Evolutionary conservation across 2,329 filamentous ascomycete species (phyloP).

Genomic region (Monosporascus sp.): DNA sequence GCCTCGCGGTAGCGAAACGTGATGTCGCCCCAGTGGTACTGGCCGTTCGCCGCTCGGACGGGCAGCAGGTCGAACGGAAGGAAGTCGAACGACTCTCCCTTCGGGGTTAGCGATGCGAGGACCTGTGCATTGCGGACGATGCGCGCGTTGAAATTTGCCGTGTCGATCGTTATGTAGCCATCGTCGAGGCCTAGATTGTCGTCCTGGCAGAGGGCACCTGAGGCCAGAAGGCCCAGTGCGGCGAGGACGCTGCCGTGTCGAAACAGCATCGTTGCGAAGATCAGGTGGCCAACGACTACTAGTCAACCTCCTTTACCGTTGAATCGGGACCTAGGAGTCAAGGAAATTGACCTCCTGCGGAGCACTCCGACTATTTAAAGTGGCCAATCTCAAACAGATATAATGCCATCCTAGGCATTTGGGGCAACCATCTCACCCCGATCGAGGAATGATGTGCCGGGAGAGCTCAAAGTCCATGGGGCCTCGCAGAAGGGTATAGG

Average conservation of each 20-base stretch:
- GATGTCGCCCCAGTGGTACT: constrained; percentile 55
- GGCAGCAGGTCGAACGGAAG: constrained; percentile 46
- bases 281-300: not conserved
- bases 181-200: constrained; percentile 33
- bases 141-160: constrained; percentile 35
- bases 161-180: constrained; percentile 35
- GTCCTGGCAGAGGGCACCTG: constrained; percentile 12
- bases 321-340: not conserved
- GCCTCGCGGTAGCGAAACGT: constrained; percentile 47
- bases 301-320: not conserved
- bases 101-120: constrained; percentile 40
- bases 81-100: constrained; percentile 44
- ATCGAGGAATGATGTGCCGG: not conserved
- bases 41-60: constrained; percentile 40
- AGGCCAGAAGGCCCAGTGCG: constrained; percentile 9
- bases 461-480: not conserved
- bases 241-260: not conserved
- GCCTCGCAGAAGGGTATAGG: not conserved
- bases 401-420: no score
- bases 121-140: constrained; percentile 41
- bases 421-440: no score
- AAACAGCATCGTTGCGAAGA: constrained; percentile 2
- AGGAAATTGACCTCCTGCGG: no score
- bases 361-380: not conserved
- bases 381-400: not conserved